Conservation (phyloP, 73 alveolate genomes). For the Paramecium primaurelia region DNA sequence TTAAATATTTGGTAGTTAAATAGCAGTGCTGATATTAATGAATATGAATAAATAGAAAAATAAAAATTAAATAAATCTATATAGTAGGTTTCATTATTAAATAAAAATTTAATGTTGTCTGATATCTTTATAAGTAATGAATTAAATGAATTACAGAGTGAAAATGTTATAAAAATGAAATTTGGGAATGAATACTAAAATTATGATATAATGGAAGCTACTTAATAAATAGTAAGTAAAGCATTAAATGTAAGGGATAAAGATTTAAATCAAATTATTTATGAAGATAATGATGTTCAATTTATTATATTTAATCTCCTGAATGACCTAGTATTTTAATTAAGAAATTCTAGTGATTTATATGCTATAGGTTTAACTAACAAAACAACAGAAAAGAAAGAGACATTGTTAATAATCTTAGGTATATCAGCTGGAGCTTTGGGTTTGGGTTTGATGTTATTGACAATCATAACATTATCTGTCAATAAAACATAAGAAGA, state of each 20-base stretch:
- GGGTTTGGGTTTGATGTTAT: not conserved
- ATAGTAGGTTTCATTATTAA: not conserved
- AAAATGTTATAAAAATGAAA: slow-evolving; percentile 10
- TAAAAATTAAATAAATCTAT: not conserved
- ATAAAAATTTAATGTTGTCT: not conserved
- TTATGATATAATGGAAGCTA: slow-evolving; percentile 26
- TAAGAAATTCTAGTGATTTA: not conserved
- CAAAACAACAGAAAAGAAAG: not conserved
- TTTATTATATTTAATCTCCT: not conserved
- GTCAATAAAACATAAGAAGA: slow-evolving; percentile 51
- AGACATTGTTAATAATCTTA: not conserved
- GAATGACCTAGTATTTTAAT: not conserved
- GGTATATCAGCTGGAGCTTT: slow-evolving; percentile 44
- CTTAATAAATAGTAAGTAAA: slow-evolving; percentile 28
- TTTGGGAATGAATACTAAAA: not conserved
- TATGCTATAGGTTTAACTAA: not conserved
- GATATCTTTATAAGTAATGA: not conserved
- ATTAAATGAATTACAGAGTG: not conserved
- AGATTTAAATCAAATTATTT: not conserved
- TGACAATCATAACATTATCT: not conserved
- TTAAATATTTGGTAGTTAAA: not conserved
- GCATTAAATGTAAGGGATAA: slow-evolving; percentile 29
- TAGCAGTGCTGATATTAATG: not conserved
- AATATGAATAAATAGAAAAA: not conserved
- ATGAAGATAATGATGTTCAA: slow-evolving; percentile 1